Evolutionary conservation across 805 yeast genomes (phyloP), one percentile per base, ranked within the genome.

Genomic region (Candida schatavii): DNA sequence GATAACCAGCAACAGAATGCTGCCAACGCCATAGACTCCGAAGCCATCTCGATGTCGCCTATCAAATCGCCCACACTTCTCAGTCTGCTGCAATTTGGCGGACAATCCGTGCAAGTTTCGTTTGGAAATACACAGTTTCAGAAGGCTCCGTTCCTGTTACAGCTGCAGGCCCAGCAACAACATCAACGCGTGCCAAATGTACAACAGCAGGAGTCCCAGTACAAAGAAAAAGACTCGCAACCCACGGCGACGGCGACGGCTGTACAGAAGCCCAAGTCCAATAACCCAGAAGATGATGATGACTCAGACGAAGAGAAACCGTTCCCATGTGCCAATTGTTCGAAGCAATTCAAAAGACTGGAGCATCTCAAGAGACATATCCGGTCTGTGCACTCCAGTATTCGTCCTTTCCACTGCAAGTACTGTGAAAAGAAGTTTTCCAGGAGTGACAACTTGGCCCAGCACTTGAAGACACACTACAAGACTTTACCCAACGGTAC

Each of bases 341-440:
- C 57, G 32, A 69, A 68, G 50, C 70, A 64, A 44, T 69, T 69
- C 53, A 69, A 69, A 52, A 51, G 74, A 31, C 63, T 67, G 30
- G 74, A 69, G 49, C 74, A 69, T 51, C 56, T 69, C 46, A 69
- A 69, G 47, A 54, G 74, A 29, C 74, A 69, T 44, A 59, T 66
- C 36, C 51, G 74, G 34, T 65, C 72, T 3, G 74, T 69, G 32
- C 74, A 69, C 51, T 64, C 70, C n/a, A 68, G 66, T 46, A 66
- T 68, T 41, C 53, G 74, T 14, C 74, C 74, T 2, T 68, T 68
- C 54, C 73, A 66, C 45, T 69, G 74, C 52, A 68, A 68, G 45
- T 66, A 63, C 48, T 69, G 74, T 48, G 74, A 68, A 18, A 69
- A 69, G 59, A 68, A 67, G 54, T 69, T 69, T 43, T 57, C 64